Conservation (phyloP, 2,329 filamentous ascomycete species). For the Fusarium miscanthi region DNA sequence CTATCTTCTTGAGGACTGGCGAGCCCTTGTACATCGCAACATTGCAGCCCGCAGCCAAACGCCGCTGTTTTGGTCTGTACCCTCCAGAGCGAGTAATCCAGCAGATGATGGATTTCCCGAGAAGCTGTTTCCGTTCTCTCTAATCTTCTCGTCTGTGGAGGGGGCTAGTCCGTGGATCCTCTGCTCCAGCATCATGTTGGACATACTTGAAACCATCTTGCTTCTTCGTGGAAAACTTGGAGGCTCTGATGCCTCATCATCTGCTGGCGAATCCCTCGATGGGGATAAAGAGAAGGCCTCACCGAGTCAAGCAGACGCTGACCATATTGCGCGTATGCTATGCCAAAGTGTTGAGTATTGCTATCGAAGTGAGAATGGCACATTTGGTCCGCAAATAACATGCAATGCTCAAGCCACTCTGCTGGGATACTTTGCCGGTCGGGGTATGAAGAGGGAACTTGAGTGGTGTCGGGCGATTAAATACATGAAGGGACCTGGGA, state of each 20-base stretch:
- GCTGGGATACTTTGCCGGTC: neutral
- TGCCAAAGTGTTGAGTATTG: constrained; percentile 17
- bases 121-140: constrained; percentile 1
- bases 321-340: neutral
- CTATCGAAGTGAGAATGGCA: constrained; percentile 10
- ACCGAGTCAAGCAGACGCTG: neutral
- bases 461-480: constrained; percentile 1
- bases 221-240: neutral
- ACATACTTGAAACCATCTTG: neutral
- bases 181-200: neutral
- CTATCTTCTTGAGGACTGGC: neutral
- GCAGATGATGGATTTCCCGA: neutral
- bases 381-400: constrained; percentile 14
- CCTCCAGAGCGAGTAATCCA: neutral
- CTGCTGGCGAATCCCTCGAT: rapidly evolving
- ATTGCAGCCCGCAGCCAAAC: neutral
- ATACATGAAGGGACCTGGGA: neutral
- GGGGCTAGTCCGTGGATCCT: neutral
- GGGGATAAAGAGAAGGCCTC: rapidly evolving
- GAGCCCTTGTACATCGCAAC: neutral
- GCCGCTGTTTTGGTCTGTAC: neutral
- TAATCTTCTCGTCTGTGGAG: neutral
- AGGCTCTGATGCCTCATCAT: rapidly evolving
- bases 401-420: constrained; percentile 1
- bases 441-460: neutral